Percentiles rank a stretch among this genome's conserved stretches.
Evolutionary conservation across 495 filamentous ascomycete species (phyloP).

Genomic region (Penicillium daleae): DNA sequence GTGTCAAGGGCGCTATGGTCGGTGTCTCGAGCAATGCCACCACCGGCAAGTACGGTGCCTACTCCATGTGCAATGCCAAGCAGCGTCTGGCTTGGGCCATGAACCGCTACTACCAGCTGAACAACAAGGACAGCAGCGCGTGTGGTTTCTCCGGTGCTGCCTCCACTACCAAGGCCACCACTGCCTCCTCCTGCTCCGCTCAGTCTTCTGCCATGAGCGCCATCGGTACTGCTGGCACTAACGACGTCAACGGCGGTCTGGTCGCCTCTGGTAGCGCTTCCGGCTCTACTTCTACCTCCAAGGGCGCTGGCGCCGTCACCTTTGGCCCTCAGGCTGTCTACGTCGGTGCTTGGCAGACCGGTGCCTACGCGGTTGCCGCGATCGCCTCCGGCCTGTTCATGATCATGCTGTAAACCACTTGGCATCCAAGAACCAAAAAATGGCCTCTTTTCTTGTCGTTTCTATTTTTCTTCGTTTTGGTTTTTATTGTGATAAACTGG

Average conservation of each 20-base stretch:
- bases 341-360: slow-evolving; percentile 66
- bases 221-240: slow-evolving; percentile 65
- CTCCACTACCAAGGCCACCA: slow-evolving; percentile 47
- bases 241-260: slow-evolving; percentile 54
- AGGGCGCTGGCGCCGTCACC: slow-evolving; percentile 44
- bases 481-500: slow-evolving; percentile 9
- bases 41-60: slow-evolving; percentile 81
- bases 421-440: slow-evolving; percentile 4
- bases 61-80: slow-evolving; percentile 79
- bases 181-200: slow-evolving; percentile 53
- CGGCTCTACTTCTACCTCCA: slow-evolving; percentile 42
- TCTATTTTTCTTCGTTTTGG: background rate
- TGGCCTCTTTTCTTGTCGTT: background rate
- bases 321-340: slow-evolving; percentile 58
- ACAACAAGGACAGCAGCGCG: slow-evolving; percentile 43
- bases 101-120: slow-evolving; percentile 74
- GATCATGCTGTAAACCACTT: slow-evolving; percentile 67
- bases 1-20: slow-evolving; percentile 56
- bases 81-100: slow-evolving; percentile 84
- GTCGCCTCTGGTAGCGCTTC: slow-evolving; percentile 47
- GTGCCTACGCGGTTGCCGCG: slow-evolving; percentile 69
- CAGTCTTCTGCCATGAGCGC: slow-evolving; percentile 54
- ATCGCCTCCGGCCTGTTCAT: slow-evolving; percentile 71
- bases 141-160: slow-evolving; percentile 71
- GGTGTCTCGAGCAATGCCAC: slow-evolving; percentile 72